A percentile compares a stretch with the other conserved stretches of the same genome.
These are phyloP conservation scores for Phytophthora agathidicida DNA, from an alignment of 352 stramenopile genomes.

Conservation along the genomic window DNA sequence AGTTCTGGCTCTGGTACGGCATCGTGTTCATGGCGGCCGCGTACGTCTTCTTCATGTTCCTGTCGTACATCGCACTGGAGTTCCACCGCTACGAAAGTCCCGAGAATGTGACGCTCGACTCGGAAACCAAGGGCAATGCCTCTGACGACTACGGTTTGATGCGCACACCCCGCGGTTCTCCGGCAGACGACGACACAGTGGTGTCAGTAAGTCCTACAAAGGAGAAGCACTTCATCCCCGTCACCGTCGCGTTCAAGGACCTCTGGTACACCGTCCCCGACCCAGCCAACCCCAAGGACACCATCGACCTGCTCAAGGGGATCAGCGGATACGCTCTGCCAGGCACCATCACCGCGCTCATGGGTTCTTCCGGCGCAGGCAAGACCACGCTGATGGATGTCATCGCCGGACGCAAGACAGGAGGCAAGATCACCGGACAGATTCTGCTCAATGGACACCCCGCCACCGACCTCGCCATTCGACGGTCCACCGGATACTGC, in stretches of 20 bases:
- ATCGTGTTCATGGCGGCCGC: constrained; percentile 4
- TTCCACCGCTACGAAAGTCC: constrained; percentile 7
- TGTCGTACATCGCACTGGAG: constrained; percentile 11
- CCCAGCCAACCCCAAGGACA: constrained; percentile 12
- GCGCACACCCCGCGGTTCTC: not conserved
- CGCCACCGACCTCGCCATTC: constrained; percentile 45
- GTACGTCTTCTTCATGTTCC: constrained; percentile 15
- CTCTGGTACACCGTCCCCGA: constrained; percentile 10
- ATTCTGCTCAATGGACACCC: constrained; percentile 28
- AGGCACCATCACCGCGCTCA: constrained; percentile 10
- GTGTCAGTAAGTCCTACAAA: not conserved
- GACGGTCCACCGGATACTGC: constrained; percentile 46
- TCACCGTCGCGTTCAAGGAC: constrained; percentile 5
- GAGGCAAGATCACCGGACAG: not conserved
- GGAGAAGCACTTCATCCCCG: constrained; percentile 14
- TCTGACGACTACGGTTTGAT: not conserved
- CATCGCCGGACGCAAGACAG: constrained; percentile 11
- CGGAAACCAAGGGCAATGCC: not conserved
- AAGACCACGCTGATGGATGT: constrained; percentile 14
- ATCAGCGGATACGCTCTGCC: constrained; percentile 7
- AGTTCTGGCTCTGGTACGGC: constrained; percentile 22
- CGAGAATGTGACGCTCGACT: constrained; percentile 7
- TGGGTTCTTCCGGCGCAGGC: constrained; percentile 6
- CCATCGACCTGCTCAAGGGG: constrained; percentile 8
- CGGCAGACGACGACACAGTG: not conserved